Conservation (phyloP, 345 rosid species). For the Aquilaria malaccensis region DNA sequence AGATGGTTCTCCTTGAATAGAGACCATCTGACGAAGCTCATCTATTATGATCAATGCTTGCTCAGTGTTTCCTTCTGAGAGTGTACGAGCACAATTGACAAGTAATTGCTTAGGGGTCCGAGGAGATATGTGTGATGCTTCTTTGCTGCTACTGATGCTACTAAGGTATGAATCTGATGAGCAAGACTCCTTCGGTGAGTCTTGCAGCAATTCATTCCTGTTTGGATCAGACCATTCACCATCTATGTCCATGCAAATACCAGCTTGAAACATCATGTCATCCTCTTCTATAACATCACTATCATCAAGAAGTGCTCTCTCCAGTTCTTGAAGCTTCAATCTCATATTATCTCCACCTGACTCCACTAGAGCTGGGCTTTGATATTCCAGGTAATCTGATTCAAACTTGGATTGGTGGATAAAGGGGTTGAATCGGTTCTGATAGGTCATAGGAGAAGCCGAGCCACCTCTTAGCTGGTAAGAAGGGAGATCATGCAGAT, state of each 20-base stretch:
- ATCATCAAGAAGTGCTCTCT: slow-evolving; percentile 73
- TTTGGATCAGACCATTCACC: slow-evolving; percentile 64
- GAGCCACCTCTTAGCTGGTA: slow-evolving; percentile 39
- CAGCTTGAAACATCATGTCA: slow-evolving; percentile 30
- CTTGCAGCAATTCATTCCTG: slow-evolving; percentile 41
- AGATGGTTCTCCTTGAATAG: slow-evolving; percentile 92
- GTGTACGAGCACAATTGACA: slow-evolving; percentile 60
- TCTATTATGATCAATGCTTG: slow-evolving; percentile 62
- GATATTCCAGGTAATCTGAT: slow-evolving; percentile 35
- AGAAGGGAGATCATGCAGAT: slow-evolving; percentile 31
- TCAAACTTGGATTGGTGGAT: slow-evolving; percentile 29
- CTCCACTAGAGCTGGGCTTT: slow-evolving; percentile 41
- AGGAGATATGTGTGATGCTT: slow-evolving; percentile 44
- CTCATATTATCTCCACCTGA: slow-evolving; percentile 54
- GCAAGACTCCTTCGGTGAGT: slow-evolving; percentile 78
- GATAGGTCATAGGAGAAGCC: slow-evolving; percentile 35
- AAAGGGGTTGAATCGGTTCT: slow-evolving; percentile 26
- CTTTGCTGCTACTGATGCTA: slow-evolving; percentile 50
- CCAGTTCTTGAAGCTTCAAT: slow-evolving; percentile 80
- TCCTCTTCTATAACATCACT: slow-evolving; percentile 41
- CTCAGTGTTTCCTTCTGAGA: slow-evolving; percentile 58
- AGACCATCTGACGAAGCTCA: slow-evolving; percentile 70
- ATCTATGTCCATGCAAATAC: slow-evolving; percentile 73
- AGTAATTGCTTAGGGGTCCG: slow-evolving; percentile 63
- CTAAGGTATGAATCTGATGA: slow-evolving; percentile 74